Conservation (phyloP, 1,139 yeast genomes). For the Pichia cactophila region DNA sequence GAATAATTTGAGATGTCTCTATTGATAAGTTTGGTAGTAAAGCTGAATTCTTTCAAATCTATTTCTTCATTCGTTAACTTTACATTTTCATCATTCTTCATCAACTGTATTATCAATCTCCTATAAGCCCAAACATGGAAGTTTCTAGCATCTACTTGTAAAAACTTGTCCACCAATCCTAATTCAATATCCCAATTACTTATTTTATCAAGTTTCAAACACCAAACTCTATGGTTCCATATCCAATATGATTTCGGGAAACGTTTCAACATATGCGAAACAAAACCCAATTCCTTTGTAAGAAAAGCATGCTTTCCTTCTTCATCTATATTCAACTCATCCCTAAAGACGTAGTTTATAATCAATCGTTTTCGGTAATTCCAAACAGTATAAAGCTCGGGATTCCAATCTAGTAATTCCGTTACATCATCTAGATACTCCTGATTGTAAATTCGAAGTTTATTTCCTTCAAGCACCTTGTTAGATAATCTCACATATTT, state of each 20-base stretch:
- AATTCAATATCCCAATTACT: slow-evolving; percentile 67
- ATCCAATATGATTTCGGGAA: slow-evolving; percentile 94
- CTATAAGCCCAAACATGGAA: slow-evolving; percentile 97
- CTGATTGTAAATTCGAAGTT: slow-evolving; percentile 29
- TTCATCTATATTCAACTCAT: slow-evolving; percentile 2
- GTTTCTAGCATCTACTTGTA: slow-evolving; percentile 71
- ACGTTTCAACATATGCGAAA: slow-evolving; percentile 49
- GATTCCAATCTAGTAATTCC: slow-evolving; percentile 55
- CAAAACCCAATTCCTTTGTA: slow-evolving; percentile 53
- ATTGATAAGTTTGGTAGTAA: slow-evolving; percentile 72
- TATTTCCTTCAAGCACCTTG: slow-evolving; percentile 35
- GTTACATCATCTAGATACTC: slow-evolving; percentile 49
- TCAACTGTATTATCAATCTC: slow-evolving; percentile 53
- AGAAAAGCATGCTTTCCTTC: slow-evolving; percentile 35
- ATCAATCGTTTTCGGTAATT: slow-evolving; percentile 77
- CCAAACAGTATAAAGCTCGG: slow-evolving; percentile 89
- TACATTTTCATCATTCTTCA: slow-evolving; percentile 28
- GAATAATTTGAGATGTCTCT: slow-evolving; percentile 84
- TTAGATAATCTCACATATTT: slow-evolving; percentile 44
- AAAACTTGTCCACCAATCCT: slow-evolving; percentile 56
- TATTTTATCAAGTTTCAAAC: slow-evolving; percentile 44
- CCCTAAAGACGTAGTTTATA: slow-evolving; percentile 28
- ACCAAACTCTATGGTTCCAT: slow-evolving; percentile 92
- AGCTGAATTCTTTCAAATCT: slow-evolving; percentile 53
- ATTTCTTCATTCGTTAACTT: slow-evolving; percentile 14